Percentiles rank a stretch among this genome's conserved stretches.
These are phyloP conservation scores for Plenodomus biglobosus DNA, from an alignment of 2,329 filamentous ascomycete species.

Conservation along the genomic window DNA sequence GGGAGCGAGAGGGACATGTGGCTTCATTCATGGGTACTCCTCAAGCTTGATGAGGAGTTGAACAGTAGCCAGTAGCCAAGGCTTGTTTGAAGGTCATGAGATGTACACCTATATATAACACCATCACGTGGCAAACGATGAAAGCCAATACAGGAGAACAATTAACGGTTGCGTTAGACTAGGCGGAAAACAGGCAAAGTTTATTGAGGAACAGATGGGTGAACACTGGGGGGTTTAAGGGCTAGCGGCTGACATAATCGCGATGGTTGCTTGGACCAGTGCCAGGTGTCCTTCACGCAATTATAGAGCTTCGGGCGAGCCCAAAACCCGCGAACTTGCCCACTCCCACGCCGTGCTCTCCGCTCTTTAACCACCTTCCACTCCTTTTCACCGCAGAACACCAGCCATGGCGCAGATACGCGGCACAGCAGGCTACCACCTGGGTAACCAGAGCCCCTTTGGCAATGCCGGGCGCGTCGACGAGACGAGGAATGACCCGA, in stretches of 20 bases:
- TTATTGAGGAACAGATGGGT: neutral
- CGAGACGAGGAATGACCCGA: slow-evolving; percentile 65
- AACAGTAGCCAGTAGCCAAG: neutral
- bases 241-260: slow-evolving; percentile 24
- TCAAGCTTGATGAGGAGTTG: no score
- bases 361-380: slow-evolving; percentile 15
- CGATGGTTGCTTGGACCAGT: neutral
- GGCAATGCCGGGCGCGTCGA: slow-evolving; percentile 62
- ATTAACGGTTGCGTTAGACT: neutral
- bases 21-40: neutral
- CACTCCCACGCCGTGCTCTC: slow-evolving; percentile 30
- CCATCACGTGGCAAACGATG: neutral
- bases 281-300: slow-evolving; percentile 16
- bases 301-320: slow-evolving; percentile 4
- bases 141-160: neutral
- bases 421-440: slow-evolving; percentile 76
- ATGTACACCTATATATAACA: neutral
- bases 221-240: neutral
- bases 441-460: slow-evolving; percentile 73
- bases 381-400: slow-evolving; percentile 19
- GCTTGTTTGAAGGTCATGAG: neutral
- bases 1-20: neutral
- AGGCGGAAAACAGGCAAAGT: neutral
- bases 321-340: slow-evolving; percentile 27
- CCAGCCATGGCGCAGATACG: slow-evolving; percentile 60